Evolutionary conservation across 192 early-diverging fungal species (phyloP), one percentile per base, ranked within the genome.

Genomic region (Hyaloraphidium curvatum): DNA sequence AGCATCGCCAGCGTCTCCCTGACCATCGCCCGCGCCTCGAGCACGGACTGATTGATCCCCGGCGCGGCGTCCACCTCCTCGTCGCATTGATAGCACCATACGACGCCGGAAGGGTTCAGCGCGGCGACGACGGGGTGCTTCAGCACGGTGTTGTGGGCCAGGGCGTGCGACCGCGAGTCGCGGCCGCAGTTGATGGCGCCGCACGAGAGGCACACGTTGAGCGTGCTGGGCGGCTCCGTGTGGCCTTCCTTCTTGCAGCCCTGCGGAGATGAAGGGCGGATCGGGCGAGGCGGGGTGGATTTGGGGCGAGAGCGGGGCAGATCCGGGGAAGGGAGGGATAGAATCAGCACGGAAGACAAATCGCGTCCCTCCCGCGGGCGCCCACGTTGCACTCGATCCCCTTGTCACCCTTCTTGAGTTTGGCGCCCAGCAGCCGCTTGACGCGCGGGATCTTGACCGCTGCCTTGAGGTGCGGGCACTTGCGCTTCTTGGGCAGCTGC

Each of bases 31-130:
- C 59, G 53, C 26, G 33, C 50, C n/a, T 70, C 68, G 17, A 51
- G 31, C 2, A 64, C 31, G 3, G 65, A n/a, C 40, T 57, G 66
- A 54, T 65, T 66, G 13, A 31, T 5, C 52, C 9, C 50, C 28
- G 30, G 28, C 28, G 16, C 22, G 3, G 39, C 60, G 31, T 66
- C 52, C 31, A 59, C 40, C 26, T 64, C 59, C 7, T 61, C 60
- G 33, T 37, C 33, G 59, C 69, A 71, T 9, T 13, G 29, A 56
- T 71, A 68, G 53, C 64, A 62, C 59, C 59, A 56, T 17, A n/a
- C 2, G 14, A 26, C 28, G 40, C 19, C 19, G 51, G 28, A 9
- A n/a, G n/a, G n/a, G 4, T 35, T 1, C 19, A 52, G 30, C 26
- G 2, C 5, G 16, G 17, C n/a, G 35, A 13, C 22, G 11, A 43